These are phyloP conservation scores for Tubosaeta sp. DNA, from an alignment of 768 basidiomycete species.

Conservation along the genomic window DNA sequence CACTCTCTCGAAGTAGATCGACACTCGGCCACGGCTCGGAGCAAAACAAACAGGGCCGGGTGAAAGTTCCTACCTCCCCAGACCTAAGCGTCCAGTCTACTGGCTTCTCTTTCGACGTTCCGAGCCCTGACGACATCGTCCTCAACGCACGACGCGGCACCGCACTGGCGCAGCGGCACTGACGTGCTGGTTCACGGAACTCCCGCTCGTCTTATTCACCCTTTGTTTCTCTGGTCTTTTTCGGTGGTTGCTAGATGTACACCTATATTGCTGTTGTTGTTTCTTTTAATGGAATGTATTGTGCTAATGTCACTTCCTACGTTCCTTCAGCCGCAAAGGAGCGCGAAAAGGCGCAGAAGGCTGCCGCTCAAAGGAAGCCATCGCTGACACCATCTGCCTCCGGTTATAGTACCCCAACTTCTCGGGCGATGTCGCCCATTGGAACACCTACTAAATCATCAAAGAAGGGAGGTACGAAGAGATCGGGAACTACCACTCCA, in stretches of 20 bases:
- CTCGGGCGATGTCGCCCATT: slow-evolving; percentile 40
- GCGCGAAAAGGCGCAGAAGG: slow-evolving; percentile 70
- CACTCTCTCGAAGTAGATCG: slow-evolving; percentile 28
- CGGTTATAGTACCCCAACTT: slow-evolving; percentile 35
- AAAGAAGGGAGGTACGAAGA: slow-evolving; percentile 38
- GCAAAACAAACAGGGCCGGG: slow-evolving; percentile 7
- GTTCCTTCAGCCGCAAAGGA: slow-evolving; percentile 64
- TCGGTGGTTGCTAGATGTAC: slow-evolving; percentile 27
- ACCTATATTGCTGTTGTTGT: slow-evolving; percentile 25
- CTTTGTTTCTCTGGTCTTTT: slow-evolving; percentile 15
- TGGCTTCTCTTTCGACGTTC: slow-evolving; percentile 68
- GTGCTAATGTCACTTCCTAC: slow-evolving; percentile 36
- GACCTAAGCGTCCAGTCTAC: slow-evolving; percentile 33
- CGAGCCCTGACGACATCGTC: slow-evolving; percentile 91
- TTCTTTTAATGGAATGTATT: slow-evolving; percentile 33
- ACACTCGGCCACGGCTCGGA: slow-evolving; percentile 18
- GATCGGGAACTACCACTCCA: slow-evolving; percentile 44
- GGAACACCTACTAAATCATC: slow-evolving; percentile 39
- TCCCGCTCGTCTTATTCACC: slow-evolving; percentile 2
- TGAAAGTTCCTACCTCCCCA: slow-evolving; percentile 26
- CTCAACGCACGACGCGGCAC: slow-evolving; percentile 78
- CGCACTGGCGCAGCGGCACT: slow-evolving; percentile 42
- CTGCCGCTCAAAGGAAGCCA: slow-evolving; percentile 41
- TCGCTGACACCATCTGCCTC: slow-evolving; percentile 34
- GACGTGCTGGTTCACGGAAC: slow-evolving; percentile 8